These are phyloP conservation scores for Trichocladium uniseriatum DNA, from an alignment of 495 filamentous ascomycete species.

Conservation along the genomic window DNA sequence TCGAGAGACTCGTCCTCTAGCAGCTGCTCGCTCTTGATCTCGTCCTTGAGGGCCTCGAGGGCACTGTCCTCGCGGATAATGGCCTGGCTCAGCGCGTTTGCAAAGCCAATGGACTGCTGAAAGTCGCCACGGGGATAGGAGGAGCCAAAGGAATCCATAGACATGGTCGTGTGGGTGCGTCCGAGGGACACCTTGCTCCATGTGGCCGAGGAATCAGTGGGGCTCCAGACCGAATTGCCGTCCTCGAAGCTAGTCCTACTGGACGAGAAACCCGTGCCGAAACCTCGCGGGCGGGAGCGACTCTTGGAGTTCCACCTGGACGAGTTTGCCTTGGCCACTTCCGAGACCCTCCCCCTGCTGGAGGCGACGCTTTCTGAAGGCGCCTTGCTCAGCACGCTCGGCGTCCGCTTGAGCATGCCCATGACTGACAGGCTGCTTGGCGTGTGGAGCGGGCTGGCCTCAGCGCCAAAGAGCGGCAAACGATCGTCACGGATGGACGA, in stretches of 20 bases:
- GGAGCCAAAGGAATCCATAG: constrained; percentile 77
- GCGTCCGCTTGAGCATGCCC: constrained; percentile 68
- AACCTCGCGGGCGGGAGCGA: constrained; percentile 70
- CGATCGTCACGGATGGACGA: constrained; percentile 75
- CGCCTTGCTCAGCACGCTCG: constrained; percentile 85
- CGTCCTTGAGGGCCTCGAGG: constrained; percentile 36
- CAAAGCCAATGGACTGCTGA: constrained; percentile 94
- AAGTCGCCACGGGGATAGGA: constrained; percentile 75
- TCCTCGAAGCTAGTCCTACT: constrained; percentile 93
- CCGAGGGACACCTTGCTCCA: constrained; percentile 94
- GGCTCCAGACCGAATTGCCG: constrained; percentile 82
- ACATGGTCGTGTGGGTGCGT: constrained; percentile 81
- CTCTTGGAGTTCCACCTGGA: constrained; percentile 76
- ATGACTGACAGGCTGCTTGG: constrained; percentile 47
- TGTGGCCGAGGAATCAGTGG: constrained; percentile 62
- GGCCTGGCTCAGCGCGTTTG: constrained; percentile 90
- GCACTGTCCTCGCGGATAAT: constrained; percentile 87
- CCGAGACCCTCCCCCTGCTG: constrained; percentile 58
- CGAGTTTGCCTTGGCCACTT: constrained; percentile 49
- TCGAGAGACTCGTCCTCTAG: constrained; percentile 89
- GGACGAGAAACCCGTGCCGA: constrained; percentile 78
- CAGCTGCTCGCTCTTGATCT: constrained; percentile 51
- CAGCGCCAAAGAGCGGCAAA: constrained; percentile 63
- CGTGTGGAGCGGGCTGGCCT: constrained; percentile 33
- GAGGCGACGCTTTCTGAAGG: constrained; percentile 65